Evolutionary conservation across 2,329 filamentous ascomycete species (phyloP).

Genomic region (Xylariaceae sp.): DNA sequence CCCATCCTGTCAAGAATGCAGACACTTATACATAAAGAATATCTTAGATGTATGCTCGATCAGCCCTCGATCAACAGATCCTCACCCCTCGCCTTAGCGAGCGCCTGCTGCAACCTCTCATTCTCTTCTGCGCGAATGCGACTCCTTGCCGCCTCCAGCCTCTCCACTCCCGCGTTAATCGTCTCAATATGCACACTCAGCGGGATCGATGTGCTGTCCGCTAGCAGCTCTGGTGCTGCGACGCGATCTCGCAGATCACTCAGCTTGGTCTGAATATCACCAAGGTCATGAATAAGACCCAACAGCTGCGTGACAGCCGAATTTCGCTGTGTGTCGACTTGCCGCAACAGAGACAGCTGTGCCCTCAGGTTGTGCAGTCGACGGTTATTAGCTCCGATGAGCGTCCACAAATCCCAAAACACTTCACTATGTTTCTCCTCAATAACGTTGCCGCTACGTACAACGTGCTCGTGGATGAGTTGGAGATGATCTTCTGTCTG

Average conservation of each 20-base stretch:
- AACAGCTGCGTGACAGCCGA: slow-evolving; percentile 73
- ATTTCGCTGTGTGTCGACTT: slow-evolving; percentile 71
- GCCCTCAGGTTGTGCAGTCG: slow-evolving; percentile 66
- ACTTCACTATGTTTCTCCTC: slow-evolving; percentile 68
- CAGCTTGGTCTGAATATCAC: slow-evolving; percentile 74
- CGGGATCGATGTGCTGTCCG: slow-evolving; percentile 61
- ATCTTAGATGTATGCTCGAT: no score
- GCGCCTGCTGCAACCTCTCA: slow-evolving; percentile 59
- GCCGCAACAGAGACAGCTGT: slow-evolving; percentile 68
- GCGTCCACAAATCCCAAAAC: slow-evolving; percentile 74
- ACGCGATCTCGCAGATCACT: slow-evolving; percentile 76
- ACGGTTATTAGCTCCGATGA: slow-evolving; percentile 72
- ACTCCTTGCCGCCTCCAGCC: slow-evolving; percentile 69
- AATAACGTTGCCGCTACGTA: slow-evolving; percentile 66
- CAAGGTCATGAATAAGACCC: slow-evolving; percentile 73
- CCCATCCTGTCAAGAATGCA: no score
- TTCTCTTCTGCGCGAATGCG: slow-evolving; percentile 66
- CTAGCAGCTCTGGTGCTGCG: slow-evolving; percentile 67
- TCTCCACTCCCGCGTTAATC: slow-evolving; percentile 74
- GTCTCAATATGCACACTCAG: slow-evolving; percentile 77
- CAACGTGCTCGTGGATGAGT: slow-evolving; percentile 72
- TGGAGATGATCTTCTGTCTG: slow-evolving; percentile 73
- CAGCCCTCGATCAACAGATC: slow-evolving; percentile 51
- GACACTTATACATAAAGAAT: no score
- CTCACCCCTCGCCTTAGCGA: slow-evolving; percentile 55